Conservation (phyloP, 2,329 filamentous ascomycete genomes). For the Epichloe elymi region DNA sequence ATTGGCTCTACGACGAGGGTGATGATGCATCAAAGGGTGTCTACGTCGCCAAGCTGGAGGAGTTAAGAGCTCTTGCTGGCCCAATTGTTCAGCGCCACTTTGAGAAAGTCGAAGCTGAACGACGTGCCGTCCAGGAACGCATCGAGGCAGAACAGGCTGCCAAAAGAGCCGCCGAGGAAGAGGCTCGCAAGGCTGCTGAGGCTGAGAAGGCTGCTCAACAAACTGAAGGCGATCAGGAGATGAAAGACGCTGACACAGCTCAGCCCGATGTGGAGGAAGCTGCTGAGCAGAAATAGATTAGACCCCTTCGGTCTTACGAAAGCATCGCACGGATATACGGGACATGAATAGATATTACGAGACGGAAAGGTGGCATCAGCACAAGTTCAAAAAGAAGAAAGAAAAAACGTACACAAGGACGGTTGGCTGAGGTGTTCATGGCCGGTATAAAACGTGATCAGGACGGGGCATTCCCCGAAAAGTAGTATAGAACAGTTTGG, state of each 20-base stretch:
- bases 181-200: constrained; percentile 40
- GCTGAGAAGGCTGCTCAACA: constrained; percentile 35
- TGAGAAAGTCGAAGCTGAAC: constrained; percentile 84
- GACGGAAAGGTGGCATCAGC: neutral
- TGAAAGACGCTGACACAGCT: constrained; percentile 46
- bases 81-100: constrained; percentile 90
- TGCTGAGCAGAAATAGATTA: constrained; percentile 21
- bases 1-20: constrained; percentile 97
- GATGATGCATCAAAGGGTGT: constrained; percentile 89
- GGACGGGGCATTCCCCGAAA: neutral
- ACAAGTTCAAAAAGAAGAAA: neutral
- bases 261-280: constrained; percentile 38
- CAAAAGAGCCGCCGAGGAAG: constrained; percentile 51
- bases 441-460: neutral
- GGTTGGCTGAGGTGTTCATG: neutral
- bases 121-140: constrained; percentile 63
- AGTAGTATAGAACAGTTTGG: constrained; percentile 1
- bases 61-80: constrained; percentile 80
- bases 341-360: constrained; percentile 9
- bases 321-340: constrained; percentile 1
- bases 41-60: constrained; percentile 90
- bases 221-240: constrained; percentile 43
- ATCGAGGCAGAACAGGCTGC: constrained; percentile 66
- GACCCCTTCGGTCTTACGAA: neutral
- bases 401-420: neutral